phyloP scores from a whole-genome alignment of 2,329 filamentous ascomycete species.

The Dendrostoma leiphaemia region DNA sequence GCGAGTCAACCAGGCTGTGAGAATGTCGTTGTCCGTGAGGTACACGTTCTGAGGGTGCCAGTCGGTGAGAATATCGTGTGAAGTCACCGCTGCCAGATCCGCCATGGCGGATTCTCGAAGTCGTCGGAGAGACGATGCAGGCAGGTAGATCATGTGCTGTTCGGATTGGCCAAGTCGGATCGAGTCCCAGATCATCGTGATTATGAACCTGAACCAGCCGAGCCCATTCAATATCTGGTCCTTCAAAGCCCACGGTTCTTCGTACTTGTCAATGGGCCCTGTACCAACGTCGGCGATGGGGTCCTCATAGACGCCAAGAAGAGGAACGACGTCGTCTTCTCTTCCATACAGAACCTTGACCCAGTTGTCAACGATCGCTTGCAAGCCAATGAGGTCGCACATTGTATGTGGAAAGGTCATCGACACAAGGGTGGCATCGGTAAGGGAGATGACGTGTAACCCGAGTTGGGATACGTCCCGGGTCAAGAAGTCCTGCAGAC shows the following conservation, averaged over 20 bases:
- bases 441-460: conserved; percentile 47
- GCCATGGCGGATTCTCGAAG: conserved; percentile 31
- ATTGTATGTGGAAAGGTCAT: conserved; percentile 46
- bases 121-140: conserved; percentile 27
- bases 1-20: conserved; percentile 40
- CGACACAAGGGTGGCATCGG: conserved; percentile 47
- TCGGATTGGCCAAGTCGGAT: conserved; percentile 31
- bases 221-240: conserved; percentile 27
- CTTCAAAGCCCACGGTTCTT: conserved; percentile 28
- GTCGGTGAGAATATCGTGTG: conserved; percentile 15
- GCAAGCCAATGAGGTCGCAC: conserved; percentile 43
- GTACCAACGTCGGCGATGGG: conserved; percentile 28
- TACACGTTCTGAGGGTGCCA: conserved; percentile 27
- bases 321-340: conserved; percentile 37
- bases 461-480: conserved; percentile 43
- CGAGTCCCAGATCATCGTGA: conserved; percentile 33
- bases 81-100: conserved; percentile 23
- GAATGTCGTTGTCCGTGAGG: conserved; percentile 45
- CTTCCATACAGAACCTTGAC: conserved; percentile 40
- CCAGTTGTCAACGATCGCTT: conserved; percentile 44
- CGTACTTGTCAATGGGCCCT: conserved; percentile 16
- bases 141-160: conserved; percentile 38
- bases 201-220: conserved; percentile 29
- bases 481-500: conserved; percentile 37
- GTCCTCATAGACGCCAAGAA: conserved; percentile 35